Conservation (phyloP, 176 grass and related monocot genomes). For the Neostapfia colusana region DNA sequence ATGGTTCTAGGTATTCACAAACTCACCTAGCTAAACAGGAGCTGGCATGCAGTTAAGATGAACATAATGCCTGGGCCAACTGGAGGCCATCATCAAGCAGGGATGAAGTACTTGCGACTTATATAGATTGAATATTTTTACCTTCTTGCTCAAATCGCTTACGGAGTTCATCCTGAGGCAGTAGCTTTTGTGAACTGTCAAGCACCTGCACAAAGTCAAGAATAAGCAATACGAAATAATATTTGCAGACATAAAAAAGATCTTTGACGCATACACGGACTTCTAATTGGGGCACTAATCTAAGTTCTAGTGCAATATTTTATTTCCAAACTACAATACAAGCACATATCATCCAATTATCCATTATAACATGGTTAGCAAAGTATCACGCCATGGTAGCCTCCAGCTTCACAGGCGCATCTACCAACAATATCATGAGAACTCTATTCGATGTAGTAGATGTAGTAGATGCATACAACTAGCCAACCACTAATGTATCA, state of each 20-base stretch:
- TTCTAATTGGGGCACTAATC: conserved; percentile 8
- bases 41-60: neutral
- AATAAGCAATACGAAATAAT: conserved; percentile 2
- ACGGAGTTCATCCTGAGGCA: conserved; percentile 65
- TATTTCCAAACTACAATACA: conserved; percentile 16
- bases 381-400: neutral
- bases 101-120: neutral
- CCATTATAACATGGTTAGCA: neutral
- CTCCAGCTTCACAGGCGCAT: neutral
- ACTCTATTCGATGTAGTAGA: too few species aligned
- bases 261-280: neutral
- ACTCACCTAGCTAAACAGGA: neutral
- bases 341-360: neutral
- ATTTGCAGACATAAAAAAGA: neutral
- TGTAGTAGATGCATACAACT: neutral
- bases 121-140: conserved; percentile 33
- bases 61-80: neutral
- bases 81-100: neutral
- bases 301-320: neutral
- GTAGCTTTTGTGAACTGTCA: conserved; percentile 78
- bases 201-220: conserved; percentile 64
- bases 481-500: neutral
- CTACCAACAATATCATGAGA: conserved; percentile 19
- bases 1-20: neutral
- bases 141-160: conserved; percentile 89